Evolutionary conservation across 2,329 filamentous ascomycete genomes (phyloP).

Genomic region (Cercospora beticola): DNA sequence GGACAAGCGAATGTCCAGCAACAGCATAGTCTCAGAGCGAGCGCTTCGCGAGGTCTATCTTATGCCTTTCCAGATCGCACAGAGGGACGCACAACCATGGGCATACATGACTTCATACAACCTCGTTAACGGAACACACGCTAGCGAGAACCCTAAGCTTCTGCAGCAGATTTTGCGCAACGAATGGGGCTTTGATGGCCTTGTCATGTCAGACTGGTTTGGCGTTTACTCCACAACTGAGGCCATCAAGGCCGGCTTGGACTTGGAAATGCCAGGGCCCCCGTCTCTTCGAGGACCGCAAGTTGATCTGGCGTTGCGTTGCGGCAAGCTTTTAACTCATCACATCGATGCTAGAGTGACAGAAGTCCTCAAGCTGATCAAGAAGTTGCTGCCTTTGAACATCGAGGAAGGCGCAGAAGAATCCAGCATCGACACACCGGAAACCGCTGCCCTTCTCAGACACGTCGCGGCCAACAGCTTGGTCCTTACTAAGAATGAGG

Average conservation of each 20-base stretch:
- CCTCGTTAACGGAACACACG: slow-evolving; percentile 70
- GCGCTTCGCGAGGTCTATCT: slow-evolving; percentile 69
- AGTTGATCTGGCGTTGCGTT: slow-evolving; percentile 32
- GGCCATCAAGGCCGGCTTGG: slow-evolving; percentile 70
- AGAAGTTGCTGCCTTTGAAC: slow-evolving; percentile 36
- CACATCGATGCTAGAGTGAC: slow-evolving; percentile 59
- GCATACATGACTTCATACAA: slow-evolving; percentile 74
- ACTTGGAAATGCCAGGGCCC: slow-evolving; percentile 86
- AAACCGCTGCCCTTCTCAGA: slow-evolving; percentile 35
- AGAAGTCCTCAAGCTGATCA: slow-evolving; percentile 60
- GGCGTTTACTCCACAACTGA: slow-evolving; percentile 69
- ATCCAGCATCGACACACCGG: slow-evolving; percentile 33
- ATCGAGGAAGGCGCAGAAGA: slow-evolving; percentile 35
- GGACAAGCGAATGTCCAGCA: slow-evolving; percentile 63
- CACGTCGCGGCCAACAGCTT: slow-evolving; percentile 32
- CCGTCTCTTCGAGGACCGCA: slow-evolving; percentile 46
- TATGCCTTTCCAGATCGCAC: slow-evolving; percentile 71
- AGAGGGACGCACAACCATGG: slow-evolving; percentile 67
- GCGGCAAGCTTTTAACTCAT: slow-evolving; percentile 33
- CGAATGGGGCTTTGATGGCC: slow-evolving; percentile 64
- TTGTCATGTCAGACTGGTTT: slow-evolving; percentile 72
- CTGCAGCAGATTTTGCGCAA: slow-evolving; percentile 67
- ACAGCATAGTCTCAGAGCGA: slow-evolving; percentile 64
- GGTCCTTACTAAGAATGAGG: slow-evolving; percentile 64
- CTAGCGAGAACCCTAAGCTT: slow-evolving; percentile 63